Base-by-base conservation (phyloP, 108 stramenopile genomes). In the Fragilaria radians region DNA sequence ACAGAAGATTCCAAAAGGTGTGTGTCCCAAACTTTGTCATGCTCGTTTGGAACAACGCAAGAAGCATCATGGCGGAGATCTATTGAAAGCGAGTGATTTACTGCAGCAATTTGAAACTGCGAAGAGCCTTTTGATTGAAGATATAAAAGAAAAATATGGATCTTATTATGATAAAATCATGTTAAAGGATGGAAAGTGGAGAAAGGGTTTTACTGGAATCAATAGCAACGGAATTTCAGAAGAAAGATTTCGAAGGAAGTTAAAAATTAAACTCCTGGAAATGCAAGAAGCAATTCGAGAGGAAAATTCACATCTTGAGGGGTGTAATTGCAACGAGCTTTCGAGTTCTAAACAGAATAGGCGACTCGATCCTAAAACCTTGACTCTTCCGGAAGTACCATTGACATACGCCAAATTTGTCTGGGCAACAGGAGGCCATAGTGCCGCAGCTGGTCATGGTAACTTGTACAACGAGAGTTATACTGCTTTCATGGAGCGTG, bases 381-480 rank as follows among this genome's bases (percentile, higher is more conserved):
- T 11, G 9, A 28, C 28, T 14, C 7, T 55, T 5, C 54, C 28
- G 11, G 54, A 56, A 61, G n/a, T n/a, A 42, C 14, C 36, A 42
- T 1, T 18, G 52, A 65, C 49, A 23, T 46, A 52, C 5, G 11
- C 63, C 27, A 69, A 66, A 7, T 81, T 81, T 62, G 77, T 77
- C 11, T 88, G 80, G 80, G 73, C 80, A 2, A 83, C 82, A 11
- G 82, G 82, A 27, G 91, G 91, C 1, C 91, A 93, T 58, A 75
- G 72, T 21, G 76, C 86, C 14, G 72, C 85, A 0, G 91, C 91
- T 0, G 91, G 83, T 5, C 91, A 89, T 68, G 88, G 88, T 17
- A 83, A 85, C 60, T 56, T 75, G 0, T 82, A 70, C 62, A 70
- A 75, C 48, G 82, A 86, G 62, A 60, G 65, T 18, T 88, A 87